Percentiles rank a stretch among this genome's conserved stretches.
These are phyloP conservation scores for Chrysophaeum taylorii DNA, from an alignment of 352 stramenopile species.

Conservation along the genomic window DNA sequence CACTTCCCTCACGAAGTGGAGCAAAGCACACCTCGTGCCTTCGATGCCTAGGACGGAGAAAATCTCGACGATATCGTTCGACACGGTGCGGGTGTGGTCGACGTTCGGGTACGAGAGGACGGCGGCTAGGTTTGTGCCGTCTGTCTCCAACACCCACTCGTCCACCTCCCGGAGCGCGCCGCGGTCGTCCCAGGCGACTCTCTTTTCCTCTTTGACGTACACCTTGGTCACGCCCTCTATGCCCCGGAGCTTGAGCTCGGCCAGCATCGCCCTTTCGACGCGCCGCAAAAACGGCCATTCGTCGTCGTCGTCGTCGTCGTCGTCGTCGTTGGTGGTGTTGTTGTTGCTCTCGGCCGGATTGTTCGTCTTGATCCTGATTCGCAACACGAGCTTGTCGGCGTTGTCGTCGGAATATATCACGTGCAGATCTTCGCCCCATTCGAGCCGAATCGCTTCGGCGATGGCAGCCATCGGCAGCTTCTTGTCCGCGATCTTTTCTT, in stretches of 20 bases:
- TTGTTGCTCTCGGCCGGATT: conserved; percentile 28
- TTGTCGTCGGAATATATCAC: conserved; percentile 97
- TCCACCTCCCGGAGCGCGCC: conserved; percentile 72
- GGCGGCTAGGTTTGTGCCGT: conserved; percentile 95
- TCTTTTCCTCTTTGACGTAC: conserved; percentile 86
- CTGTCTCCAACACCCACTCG: conserved; percentile 97
- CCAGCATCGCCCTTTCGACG: conserved; percentile 93
- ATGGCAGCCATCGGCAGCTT: conserved; percentile 95
- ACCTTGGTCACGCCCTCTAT: conserved; percentile 97
- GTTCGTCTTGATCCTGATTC: conserved; percentile 92
- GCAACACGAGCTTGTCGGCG: conserved; percentile 86
- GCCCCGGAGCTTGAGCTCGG: conserved; percentile 87
- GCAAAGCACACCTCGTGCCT: conserved; percentile 54
- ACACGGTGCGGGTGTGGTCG: conserved; percentile 89
- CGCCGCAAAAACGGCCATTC: conserved; percentile 82
- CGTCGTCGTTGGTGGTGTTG: conserved; percentile 39
- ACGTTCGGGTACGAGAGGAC: conserved; percentile 92
- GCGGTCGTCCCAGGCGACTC: conserved; percentile 82
- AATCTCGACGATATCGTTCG: conserved; percentile 98
- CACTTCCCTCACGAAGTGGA: conserved; percentile 91
- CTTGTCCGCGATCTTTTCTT: conserved; percentile 92
- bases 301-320: conserved; percentile 78
- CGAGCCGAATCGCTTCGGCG: conserved; percentile 77
- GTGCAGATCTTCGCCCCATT: conserved; percentile 87
- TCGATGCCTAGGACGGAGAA: conserved; percentile 81